Conservation (phyloP, 495 filamentous ascomycete genomes). For the Articulospora tetracladia region DNA sequence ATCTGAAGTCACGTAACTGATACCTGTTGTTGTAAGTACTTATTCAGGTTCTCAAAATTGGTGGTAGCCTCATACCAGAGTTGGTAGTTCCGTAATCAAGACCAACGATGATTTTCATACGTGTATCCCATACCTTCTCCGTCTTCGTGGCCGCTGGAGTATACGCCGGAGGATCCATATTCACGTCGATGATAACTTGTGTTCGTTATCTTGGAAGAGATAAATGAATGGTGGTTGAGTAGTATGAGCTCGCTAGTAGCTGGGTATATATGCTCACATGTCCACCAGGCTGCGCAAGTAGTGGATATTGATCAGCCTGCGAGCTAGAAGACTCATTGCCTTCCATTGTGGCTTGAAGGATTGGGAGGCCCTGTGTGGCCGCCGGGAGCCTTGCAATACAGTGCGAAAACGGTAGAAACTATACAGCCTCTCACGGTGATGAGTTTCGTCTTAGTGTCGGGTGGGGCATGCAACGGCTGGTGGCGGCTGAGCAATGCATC, state of each 20-base stretch:
- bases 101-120: conserved; percentile 3
- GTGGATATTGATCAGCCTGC: background rate
- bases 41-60: background rate
- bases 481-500: background rate
- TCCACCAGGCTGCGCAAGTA: background rate
- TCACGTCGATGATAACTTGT: background rate
- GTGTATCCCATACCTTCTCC: background rate
- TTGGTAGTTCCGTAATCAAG: conserved; percentile 7
- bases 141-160: background rate
- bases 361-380: background rate
- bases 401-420: background rate
- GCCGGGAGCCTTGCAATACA: background rate
- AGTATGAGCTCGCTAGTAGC: background rate
- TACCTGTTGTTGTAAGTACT: background rate
- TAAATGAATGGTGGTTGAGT: background rate
- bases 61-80: background rate
- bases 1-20: conserved; percentile 1
- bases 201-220: background rate
- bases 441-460: background rate
- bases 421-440: background rate
- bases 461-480: background rate
- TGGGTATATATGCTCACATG: background rate
- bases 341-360: background rate
- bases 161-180: background rate
- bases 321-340: background rate